Percentiles rank a stretch among this genome's conserved stretches.
Conservation (phyloP, 768 basidiomycete genomes). For the Rhizopogon rudus region DNA sequence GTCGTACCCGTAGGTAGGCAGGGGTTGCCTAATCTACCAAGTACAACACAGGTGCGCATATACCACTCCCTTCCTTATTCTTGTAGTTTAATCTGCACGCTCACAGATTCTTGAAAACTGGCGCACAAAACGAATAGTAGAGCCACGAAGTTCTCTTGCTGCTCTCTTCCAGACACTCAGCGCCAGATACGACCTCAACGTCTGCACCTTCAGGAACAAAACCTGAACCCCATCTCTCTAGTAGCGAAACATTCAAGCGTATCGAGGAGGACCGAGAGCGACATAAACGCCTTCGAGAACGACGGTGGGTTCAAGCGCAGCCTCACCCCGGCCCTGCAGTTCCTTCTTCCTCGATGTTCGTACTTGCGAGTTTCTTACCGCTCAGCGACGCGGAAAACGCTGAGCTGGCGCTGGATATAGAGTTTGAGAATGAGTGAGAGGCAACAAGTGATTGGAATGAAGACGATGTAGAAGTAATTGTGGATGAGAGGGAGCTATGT, state of each 20-base stretch:
- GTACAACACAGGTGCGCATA: constrained; percentile 73
- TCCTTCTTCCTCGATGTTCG: constrained; percentile 6
- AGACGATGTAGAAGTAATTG: constrained; percentile 73
- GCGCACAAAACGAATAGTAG: constrained; percentile 80
- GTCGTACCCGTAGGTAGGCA: constrained; percentile 90
- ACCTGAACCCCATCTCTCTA: constrained; percentile 33
- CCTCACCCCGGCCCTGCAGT: constrained; percentile 21
- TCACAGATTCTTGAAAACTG: constrained; percentile 86
- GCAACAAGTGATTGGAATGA: constrained; percentile 90
- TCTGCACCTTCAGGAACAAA: constrained; percentile 13
- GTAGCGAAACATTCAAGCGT: constrained; percentile 69
- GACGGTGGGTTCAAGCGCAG: constrained; percentile 70
- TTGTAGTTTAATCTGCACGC: background rate
- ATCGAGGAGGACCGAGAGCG: constrained; percentile 90
- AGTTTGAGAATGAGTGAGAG: constrained; percentile 90
- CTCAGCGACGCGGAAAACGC: constrained; percentile 38
- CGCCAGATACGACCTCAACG: constrained; percentile 6
- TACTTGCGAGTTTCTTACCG: constrained; percentile 19
- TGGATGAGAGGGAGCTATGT: constrained; percentile 68
- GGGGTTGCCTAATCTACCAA: constrained; percentile 82
- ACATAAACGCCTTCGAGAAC: constrained; percentile 81
- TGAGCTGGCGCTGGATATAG: constrained; percentile 67
- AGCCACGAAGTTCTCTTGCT: constrained; percentile 41
- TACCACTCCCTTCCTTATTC: background rate
- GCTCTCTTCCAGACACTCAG: constrained; percentile 15